Evolutionary conservation across 768 basidiomycete species (phyloP).

Genomic region (Aureoboletus auriporus): DNA sequence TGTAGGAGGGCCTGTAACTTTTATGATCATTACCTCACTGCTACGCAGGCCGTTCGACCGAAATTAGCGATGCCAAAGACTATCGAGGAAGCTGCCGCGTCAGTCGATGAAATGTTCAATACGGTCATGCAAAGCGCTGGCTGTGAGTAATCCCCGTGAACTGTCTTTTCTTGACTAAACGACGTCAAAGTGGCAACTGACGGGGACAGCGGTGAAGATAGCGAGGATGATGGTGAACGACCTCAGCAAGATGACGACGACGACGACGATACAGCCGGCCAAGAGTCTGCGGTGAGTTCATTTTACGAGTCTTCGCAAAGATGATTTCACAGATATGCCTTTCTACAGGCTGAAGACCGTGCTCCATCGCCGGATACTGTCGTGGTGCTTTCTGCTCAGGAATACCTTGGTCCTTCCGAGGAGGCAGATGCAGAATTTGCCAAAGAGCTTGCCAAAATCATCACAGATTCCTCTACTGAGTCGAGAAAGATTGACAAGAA

Average conservation of each 20-base stretch:
- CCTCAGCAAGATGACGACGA: conserved; percentile 56
- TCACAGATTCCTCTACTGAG: conserved; percentile 82
- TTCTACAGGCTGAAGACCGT: conserved; percentile 51
- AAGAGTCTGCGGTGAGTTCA: conserved; percentile 51
- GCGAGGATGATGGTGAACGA: conserved; percentile 42
- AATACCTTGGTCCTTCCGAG: conserved; percentile 76
- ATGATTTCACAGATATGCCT: not conserved
- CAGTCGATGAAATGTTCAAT: conserved; percentile 88
- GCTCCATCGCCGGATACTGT: conserved; percentile 82
- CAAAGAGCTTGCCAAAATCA: conserved; percentile 92
- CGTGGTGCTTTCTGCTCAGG: conserved; percentile 66
- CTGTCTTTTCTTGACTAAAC: conserved; percentile 12
- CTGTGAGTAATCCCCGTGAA: conserved; percentile 33
- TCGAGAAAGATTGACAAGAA: conserved; percentile 85
- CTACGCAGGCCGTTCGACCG: conserved; percentile 74
- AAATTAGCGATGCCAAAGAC: conserved; percentile 67
- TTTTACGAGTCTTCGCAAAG: not conserved
- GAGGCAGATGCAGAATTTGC: conserved; percentile 93
- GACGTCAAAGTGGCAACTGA: conserved; percentile 29
- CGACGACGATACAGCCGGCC: conserved; percentile 48
- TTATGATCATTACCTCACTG: conserved; percentile 1
- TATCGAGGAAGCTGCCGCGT: conserved; percentile 79
- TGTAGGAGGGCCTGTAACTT: conserved; percentile 37
- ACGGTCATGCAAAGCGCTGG: conserved; percentile 57
- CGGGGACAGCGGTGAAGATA: conserved; percentile 48